A percentile compares a stretch with the other conserved stretches of the same genome.
Evolutionary conservation across 768 basidiomycete genomes (phyloP).

Genomic region (Mycena alexandri): DNA sequence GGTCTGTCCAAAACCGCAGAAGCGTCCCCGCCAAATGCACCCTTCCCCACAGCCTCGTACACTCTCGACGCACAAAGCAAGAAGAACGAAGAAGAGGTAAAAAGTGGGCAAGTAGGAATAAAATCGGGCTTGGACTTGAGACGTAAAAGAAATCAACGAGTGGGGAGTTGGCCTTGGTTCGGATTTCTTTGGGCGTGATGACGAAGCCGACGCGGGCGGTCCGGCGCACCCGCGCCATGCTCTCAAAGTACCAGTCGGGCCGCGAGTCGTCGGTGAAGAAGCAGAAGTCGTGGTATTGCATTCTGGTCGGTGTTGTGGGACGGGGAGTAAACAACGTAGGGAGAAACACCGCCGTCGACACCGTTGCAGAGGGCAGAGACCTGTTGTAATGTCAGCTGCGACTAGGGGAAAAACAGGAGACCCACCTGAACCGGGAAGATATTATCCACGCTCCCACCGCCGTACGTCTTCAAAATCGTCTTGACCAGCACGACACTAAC

Average conservation of each 20-base stretch:
- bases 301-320: constrained; percentile 83
- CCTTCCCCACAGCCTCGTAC: too few species aligned
- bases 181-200: constrained; percentile 81
- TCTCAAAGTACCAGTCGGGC: constrained; percentile 98
- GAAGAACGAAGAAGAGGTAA: too few species aligned
- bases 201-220: constrained; percentile 89
- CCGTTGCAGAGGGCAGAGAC: constrained; percentile 96
- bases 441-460: constrained; percentile 77
- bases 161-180: constrained; percentile 76
- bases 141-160: too few species aligned
- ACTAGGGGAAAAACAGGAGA: neutral
- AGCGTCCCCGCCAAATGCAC: too few species aligned
- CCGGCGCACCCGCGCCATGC: constrained; percentile 94
- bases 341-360: constrained; percentile 81
- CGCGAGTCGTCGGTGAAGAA: constrained; percentile 88
- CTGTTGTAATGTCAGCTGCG: constrained; percentile 49
- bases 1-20: too few species aligned
- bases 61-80: too few species aligned
- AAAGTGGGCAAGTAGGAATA: too few species aligned
- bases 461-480: constrained; percentile 80
- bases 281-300: constrained; percentile 96
- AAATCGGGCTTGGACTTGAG: too few species aligned
- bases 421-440: constrained; percentile 95
- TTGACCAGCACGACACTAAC: constrained; percentile 83
- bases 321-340: constrained; percentile 83